Base-by-base conservation (phyloP, 2,329 filamentous ascomycete genomes). In the Botrytis hyacinthi region DNA sequence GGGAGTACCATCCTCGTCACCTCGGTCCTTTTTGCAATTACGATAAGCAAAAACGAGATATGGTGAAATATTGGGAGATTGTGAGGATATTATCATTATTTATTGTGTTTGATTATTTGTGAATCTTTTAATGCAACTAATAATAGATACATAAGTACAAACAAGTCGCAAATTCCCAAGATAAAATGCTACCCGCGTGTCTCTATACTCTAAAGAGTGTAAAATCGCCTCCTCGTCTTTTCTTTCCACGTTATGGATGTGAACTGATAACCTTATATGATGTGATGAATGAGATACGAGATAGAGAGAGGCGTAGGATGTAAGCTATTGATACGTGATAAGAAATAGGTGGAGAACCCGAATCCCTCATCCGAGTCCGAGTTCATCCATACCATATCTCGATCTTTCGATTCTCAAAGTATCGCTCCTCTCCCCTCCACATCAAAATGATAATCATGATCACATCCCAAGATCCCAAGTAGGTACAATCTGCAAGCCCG, bases 401-500 rank as follows among this genome's bases (percentile, higher is more conserved):
- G 35, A 61, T 61, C 35, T 61, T 61, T 40, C 22, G 14, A 14
- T n/a, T n/a, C 42, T 20, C 16, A 32, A 20, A 22, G 37, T 6
- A 14, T 42, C 42, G 7, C 44, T 44, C 42, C 18, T 16, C 44
- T 46, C 18, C 4, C 40, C 16, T 63, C 60, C 26, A 63, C 4
- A 32, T 46, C 40, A 18, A 40, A n/a, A n/a, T 12, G 22, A 40
- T 29, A 65, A 54, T 67, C 65, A 40, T 67, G 22, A 26, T 26
- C 44, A 37, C 59, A 61, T 3, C 20, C 62, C 20, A 48, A 66
- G 42, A 22, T 32, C 40, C 29, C 46, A 67, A 67, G 65, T 32
- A 40, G 44, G 26, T 29, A 67, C 46, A 54, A 67, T 67, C 32
- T 67, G 65, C 65, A 67, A 40, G 65, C 44, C 46, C 26, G 32